Evolutionary conservation across 305 asterid genomes (phyloP).

Genomic region (Petunia hybrid): DNA sequence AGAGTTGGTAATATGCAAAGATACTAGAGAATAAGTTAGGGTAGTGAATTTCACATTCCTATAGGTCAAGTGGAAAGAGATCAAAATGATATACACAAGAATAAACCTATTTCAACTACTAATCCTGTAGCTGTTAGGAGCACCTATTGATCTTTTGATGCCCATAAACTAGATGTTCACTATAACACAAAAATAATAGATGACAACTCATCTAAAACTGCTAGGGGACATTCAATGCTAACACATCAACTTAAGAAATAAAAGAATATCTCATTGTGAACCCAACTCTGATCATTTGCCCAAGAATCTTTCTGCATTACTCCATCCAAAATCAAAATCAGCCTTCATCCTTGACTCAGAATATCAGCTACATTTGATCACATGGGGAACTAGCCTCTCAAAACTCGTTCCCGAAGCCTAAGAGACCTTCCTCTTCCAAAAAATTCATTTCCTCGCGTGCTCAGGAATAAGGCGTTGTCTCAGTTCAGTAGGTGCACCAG

Average conservation of each 20-base stretch:
- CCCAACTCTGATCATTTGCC: conserved; percentile 20
- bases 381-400: conserved; percentile 39
- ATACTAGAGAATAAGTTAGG: not conserved
- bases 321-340: not conserved
- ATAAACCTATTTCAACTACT: conserved; percentile 26
- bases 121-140: conserved; percentile 1
- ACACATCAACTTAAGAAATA: conserved; percentile 25
- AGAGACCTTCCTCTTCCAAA: not conserved
- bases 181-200: not conserved
- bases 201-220: conserved; percentile 25
- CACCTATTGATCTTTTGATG: conserved; percentile 18
- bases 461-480: conserved; percentile 81
- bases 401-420: conserved; percentile 38
- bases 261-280: conserved; percentile 21
- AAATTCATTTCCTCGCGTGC: conserved; percentile 60
- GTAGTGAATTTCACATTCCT: conserved; percentile 16
- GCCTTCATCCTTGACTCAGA: not conserved
- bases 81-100: conserved; percentile 13
- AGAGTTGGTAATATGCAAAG: not conserved
- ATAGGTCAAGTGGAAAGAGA: conserved; percentile 14
- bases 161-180: conserved; percentile 18
- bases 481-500: conserved; percentile 76
- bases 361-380: conserved; percentile 17
- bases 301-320: not conserved
- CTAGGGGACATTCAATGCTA: not conserved